Base-by-base conservation (phyloP, 371 early-diverging fungal genomes). In the Catenaria anguillulae region DNA sequence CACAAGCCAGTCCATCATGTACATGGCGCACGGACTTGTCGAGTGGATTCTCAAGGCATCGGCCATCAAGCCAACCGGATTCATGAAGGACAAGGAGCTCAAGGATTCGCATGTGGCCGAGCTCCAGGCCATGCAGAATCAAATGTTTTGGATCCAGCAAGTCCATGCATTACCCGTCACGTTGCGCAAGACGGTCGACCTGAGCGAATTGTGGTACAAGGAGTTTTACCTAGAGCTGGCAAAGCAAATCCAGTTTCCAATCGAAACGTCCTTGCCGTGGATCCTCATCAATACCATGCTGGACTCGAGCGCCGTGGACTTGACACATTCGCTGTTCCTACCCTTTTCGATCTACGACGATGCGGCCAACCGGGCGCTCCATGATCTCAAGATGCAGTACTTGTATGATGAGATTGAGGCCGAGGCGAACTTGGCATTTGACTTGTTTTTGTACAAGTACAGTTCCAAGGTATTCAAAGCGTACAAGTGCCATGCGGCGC, bases 201-300 rank as follows among this genome's bases (percentile, higher is more conserved):
- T 77, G 26, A 68, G 75, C 12, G 70, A 70, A n/a, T 61, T 79
- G 45, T 79, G 80, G 80, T 74, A 68, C 63, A 74, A 73, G 56
- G 80, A 78, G 60, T 79, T 78, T 61, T 78, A 75, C 52, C 64
- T 78, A 36, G 80, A 79, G 58, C 60, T 79, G 10, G 66, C 67
- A 60, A 69, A 73, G 50, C 59, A 77, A 59, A 37, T 58, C 33
- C 37, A 78, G 76, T 79, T 78, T 54, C 78, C 77, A 1, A 75
- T 74, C 61, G 75, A 75, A 56, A 75, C 69, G 65, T 78, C 78
- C 6, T 58, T 79, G n/a, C 80, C 80, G 12, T 78, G 77, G 78
- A 75, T 79, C 60, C 62, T 79, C 52, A 67, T 69, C 2, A 71
- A 75, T 33, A 61, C 60, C 40, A 67, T 71, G 2, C 60, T 79